Evolutionary conservation across 2,329 filamentous ascomycete genomes (phyloP).

Genomic region (Beauveria sp.): DNA sequence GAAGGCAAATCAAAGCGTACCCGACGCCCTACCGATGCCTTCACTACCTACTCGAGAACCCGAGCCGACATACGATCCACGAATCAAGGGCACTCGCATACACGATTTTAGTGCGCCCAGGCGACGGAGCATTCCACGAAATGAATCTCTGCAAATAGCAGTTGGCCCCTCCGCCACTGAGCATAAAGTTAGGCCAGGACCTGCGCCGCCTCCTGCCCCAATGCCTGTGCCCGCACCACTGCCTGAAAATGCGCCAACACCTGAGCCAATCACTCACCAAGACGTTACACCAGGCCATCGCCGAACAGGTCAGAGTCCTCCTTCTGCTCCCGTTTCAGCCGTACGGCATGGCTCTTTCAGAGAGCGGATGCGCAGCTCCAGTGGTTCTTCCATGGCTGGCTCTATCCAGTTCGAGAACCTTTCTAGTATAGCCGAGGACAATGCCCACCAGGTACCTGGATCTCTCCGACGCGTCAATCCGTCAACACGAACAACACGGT

Average conservation of each 20-base stretch:
- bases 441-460: neutral
- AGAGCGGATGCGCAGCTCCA: neutral
- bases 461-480: constrained; percentile 2
- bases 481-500: constrained; percentile 30
- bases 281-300: neutral
- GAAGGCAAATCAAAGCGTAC: constrained; percentile 35
- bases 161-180: neutral
- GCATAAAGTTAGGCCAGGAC: neutral
- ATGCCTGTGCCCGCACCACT: neutral
- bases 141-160: neutral
- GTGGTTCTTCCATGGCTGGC: constrained; percentile 9
- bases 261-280: neutral
- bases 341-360: neutral
- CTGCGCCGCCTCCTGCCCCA: neutral
- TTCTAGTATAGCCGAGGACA: neutral
- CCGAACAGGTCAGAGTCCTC: neutral
- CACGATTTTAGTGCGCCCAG: constrained; percentile 53
- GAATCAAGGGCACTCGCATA: constrained; percentile 48
- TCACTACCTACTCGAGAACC: constrained; percentile 23
- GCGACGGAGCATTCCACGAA: constrained; percentile 18
- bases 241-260: neutral
- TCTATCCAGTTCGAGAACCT: neutral
- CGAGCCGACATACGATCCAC: constrained; percentile 43
- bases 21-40: constrained; percentile 30
- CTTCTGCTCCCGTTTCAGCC: neutral